These are phyloP conservation scores for Candida tibetensis DNA, from an alignment of 805 yeast genomes.

Conservation along the genomic window DNA sequence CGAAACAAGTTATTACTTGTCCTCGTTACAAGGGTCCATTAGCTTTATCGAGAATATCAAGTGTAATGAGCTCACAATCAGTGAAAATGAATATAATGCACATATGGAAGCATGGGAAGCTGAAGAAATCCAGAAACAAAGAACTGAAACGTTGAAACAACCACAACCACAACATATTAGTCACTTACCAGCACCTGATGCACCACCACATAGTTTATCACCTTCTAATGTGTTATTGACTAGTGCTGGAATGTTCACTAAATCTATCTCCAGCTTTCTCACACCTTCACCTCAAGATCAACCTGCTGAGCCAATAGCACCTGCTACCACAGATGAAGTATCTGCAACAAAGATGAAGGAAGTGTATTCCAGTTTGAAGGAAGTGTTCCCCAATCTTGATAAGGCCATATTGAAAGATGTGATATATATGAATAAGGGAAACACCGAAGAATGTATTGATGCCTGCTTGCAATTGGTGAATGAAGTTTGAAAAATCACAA, in stretches of 20 bases:
- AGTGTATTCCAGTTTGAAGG: conserved; percentile 48
- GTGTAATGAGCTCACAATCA: conserved; percentile 56
- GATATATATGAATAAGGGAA: conserved; percentile 59
- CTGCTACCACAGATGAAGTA: conserved; percentile 4
- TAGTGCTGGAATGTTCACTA: conserved; percentile 51
- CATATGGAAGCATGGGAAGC: conserved; percentile 52
- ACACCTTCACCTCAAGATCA: conserved; percentile 34
- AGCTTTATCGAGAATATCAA: conserved; percentile 68
- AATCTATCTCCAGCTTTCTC: conserved; percentile 43
- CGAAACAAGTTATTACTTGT: conserved; percentile 86
- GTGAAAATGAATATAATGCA: conserved; percentile 56
- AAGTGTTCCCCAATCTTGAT: conserved; percentile 78
- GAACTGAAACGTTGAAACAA: conserved; percentile 6
- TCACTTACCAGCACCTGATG: neutral
- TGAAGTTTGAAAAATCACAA: conserved; percentile 13
- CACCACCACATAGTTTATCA: conserved; percentile 19
- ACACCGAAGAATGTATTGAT: conserved; percentile 74
- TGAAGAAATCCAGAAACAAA: conserved; percentile 21
- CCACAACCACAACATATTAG: conserved; percentile 20
- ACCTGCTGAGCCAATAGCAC: conserved; percentile 1
- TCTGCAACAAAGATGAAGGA: conserved; percentile 9
- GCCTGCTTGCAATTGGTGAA: conserved; percentile 40
- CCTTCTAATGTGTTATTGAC: conserved; percentile 40
- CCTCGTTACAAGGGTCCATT: conserved; percentile 87
- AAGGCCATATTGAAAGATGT: conserved; percentile 67